Base-by-base conservation (phyloP, 2,329 filamentous ascomycete genomes). In the Aspergillus caelatus region DNA sequence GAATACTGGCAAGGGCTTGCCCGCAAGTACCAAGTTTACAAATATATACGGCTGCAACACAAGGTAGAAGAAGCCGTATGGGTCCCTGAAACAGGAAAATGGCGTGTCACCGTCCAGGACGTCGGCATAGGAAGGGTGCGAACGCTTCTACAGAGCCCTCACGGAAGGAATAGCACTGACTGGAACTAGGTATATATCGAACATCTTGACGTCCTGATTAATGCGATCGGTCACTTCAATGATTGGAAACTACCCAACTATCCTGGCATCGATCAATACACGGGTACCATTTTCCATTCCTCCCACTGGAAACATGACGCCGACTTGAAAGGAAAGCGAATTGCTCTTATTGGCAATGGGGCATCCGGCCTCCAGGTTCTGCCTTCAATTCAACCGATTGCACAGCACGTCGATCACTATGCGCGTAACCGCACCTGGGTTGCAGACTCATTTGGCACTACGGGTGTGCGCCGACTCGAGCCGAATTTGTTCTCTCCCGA, bases 381-480 rank as follows among this genome's bases (percentile, higher is more conserved):
- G 11, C 78, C 79, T 0, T 77, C 75, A 1, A 73, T 81, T 48
- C 78, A 81, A 58, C 76, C 74, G 8, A 67, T 78, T 7, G 78
- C 75, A 10, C 67, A 66, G 1, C 84, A 80, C 2, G 78, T 91
- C 0, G 87, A 91, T 65, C 87, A 90, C 73, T 91, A 90, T 66
- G 87, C 84, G 1, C 81, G 89, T 11, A 88, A 85, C 68, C 84
- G 81, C 36, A 91, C 89, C 0, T 92, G 89, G 89, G 86, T 91
- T 32, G 86, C 89, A 0, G 82, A 85, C 1, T 86, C 86, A 0
- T 89, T 88, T 75, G 85, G 85, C 81, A 85, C 39, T 78, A 85
- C 63, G 77, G 85, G 68, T 48, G 73, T 79, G 55, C 83, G 86
- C 36, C 84, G 83, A 34, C 78, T 86, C 0, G 84, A 84, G 39